A percentile compares a stretch with the other conserved stretches of the same genome.
Conservation (phyloP, 164 flowering plant genomes). For the Annona squamosa region DNA sequence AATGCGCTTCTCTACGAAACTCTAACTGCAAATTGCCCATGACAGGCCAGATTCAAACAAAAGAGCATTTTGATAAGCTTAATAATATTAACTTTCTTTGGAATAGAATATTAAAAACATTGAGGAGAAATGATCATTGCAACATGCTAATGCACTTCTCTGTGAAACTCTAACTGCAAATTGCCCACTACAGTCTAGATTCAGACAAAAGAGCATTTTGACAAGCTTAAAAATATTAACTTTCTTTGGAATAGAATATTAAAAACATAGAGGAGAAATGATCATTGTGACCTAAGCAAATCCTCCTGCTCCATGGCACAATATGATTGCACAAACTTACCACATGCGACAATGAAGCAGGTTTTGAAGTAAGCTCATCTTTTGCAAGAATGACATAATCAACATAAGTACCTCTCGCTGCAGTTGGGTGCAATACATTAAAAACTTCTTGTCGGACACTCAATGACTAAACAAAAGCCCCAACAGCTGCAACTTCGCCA, state of each 20-base stretch:
- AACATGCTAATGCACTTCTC: no score
- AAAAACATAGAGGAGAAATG: no score
- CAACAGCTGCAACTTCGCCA: constrained; percentile 92
- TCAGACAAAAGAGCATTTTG: no score
- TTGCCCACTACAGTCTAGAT: no score
- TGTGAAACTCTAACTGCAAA: no score
- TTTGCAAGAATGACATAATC: constrained; percentile 86
- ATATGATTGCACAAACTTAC: constrained; percentile 27
- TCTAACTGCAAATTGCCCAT: no score
- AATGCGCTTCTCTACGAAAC: no score
- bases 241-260: no score
- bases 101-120: neutral
- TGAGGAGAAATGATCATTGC: no score
- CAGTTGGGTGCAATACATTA: constrained; percentile 98
- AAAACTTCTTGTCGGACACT: constrained; percentile 83
- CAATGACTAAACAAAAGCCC: constrained; percentile 57
- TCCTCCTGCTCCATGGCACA: neutral
- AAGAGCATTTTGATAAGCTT: no score
- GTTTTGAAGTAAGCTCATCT: constrained; percentile 67
- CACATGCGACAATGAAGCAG: constrained; percentile 68
- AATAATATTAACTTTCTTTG: neutral
- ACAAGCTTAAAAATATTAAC: no score
- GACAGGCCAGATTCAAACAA: no score
- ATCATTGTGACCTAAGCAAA: neutral
- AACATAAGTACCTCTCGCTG: constrained; percentile 83